phyloP scores from a whole-genome alignment of 768 basidiomycete species.

The Ramaria rubella region DNA sequence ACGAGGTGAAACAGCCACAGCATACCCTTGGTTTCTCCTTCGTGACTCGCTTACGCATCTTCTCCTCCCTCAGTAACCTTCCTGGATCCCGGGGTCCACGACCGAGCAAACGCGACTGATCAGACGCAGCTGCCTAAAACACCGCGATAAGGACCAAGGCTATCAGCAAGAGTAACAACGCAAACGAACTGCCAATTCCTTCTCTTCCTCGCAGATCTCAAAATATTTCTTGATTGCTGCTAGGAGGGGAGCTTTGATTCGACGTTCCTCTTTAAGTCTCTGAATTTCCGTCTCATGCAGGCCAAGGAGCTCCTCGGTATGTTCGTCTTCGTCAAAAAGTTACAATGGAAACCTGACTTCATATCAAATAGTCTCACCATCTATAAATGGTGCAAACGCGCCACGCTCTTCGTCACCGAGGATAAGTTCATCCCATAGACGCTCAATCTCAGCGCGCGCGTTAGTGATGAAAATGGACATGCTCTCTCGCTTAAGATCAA shows the following conservation, averaged over 20 bases:
- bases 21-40: conserved; percentile 87
- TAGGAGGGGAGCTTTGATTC: conserved; percentile 69
- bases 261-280: conserved; percentile 75
- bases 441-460: conserved; percentile 73
- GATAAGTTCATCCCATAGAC: conserved; percentile 83
- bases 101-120: conserved; percentile 76
- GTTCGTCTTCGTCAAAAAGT: conserved; percentile 52
- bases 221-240: conserved; percentile 81
- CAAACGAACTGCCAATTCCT: conserved; percentile 56
- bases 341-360: background rate
- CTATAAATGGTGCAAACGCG: conserved; percentile 75
- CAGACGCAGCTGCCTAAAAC: conserved; percentile 55
- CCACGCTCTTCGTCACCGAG: conserved; percentile 74
- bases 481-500: conserved; percentile 79
- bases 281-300: conserved; percentile 83
- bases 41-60: conserved; percentile 90
- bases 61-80: conserved; percentile 85
- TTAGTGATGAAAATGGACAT: conserved; percentile 81
- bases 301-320: conserved; percentile 78
- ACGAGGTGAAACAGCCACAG: background rate
- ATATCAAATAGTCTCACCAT: conserved; percentile 47
- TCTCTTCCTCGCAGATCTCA: conserved; percentile 84
- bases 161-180: background rate
- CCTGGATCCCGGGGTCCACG: conserved; percentile 81
- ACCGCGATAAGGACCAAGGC: background rate